phyloP scores from a whole-genome alignment of 2,329 filamentous ascomycete genomes.

The Ustulina deusta region DNA sequence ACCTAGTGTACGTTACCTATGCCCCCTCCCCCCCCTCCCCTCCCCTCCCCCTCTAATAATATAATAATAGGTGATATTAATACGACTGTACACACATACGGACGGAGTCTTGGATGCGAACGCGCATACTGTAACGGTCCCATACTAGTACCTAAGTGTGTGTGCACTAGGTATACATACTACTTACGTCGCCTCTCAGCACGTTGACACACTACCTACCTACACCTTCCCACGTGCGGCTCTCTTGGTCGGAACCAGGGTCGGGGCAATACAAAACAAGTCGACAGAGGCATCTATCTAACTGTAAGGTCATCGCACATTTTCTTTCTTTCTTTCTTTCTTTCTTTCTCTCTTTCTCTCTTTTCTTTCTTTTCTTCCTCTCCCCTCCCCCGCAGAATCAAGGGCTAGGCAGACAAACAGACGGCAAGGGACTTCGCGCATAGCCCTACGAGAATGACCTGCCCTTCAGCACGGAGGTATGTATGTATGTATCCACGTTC shows the following conservation, averaged over 20 bases:
- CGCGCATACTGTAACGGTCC: conserved; percentile 6
- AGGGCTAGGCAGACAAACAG: too few species aligned
- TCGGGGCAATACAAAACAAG: background rate
- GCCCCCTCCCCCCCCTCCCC: background rate
- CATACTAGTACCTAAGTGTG: too few species aligned
- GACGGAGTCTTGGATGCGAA: background rate
- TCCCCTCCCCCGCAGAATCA: background rate
- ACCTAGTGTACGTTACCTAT: too few species aligned
- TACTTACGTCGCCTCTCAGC: background rate
- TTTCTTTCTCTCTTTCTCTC: background rate
- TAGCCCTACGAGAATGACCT: too few species aligned
- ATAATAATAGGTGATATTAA: conserved; percentile 1
- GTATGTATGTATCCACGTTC: too few species aligned
- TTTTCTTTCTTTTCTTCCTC: background rate
- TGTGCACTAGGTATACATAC: too few species aligned
- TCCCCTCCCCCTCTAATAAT: background rate
- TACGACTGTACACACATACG: background rate
- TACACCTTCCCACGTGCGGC: conserved; percentile 20
- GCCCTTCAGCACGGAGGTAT: too few species aligned
- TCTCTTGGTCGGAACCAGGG: conserved; percentile 6
- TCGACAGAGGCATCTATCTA: background rate
- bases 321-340: background rate
- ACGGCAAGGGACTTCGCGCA: too few species aligned
- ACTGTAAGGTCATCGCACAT: background rate
- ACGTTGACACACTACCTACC: background rate